Percentiles rank a stretch among this genome's conserved stretches.
Evolutionary conservation across 83 land plant genomes (phyloP).

Genomic region (Isoetes engelmannii): DNA sequence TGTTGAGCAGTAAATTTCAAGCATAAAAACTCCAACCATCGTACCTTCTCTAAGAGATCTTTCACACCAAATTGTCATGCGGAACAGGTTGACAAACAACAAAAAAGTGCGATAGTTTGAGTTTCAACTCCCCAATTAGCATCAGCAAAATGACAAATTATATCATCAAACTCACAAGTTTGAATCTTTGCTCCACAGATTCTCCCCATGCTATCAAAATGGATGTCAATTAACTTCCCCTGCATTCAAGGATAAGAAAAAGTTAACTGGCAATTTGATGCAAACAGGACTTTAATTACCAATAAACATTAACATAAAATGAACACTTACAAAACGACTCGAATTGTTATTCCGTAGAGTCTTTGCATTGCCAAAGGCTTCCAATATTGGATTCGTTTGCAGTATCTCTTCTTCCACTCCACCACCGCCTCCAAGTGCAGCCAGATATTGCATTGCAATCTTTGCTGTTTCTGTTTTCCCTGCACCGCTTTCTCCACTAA

Average conservation of each 20-base stretch:
- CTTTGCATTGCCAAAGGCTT: constrained; percentile 99
- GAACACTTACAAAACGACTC: constrained; percentile 86
- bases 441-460: constrained; percentile 98
- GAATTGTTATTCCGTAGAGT: constrained; percentile 93
- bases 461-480: constrained; percentile 99
- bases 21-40: too few species aligned
- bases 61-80: too few species aligned
- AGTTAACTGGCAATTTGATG: neutral
- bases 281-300: neutral
- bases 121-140: neutral
- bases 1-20: too few species aligned
- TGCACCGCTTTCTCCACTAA: constrained; percentile 99
- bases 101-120: neutral
- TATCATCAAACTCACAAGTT: constrained; percentile 60
- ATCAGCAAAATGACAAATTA: constrained; percentile 1
- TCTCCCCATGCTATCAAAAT: constrained; percentile 77
- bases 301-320: neutral
- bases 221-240: constrained; percentile 98
- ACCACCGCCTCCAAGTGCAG: constrained; percentile 95
- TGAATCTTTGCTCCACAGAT: constrained; percentile 94
- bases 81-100: neutral
- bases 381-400: constrained; percentile 93
- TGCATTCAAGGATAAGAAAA: constrained; percentile 27
- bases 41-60: too few species aligned
- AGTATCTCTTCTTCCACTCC: constrained; percentile 92